Conservation (phyloP, 345 rosid species). For the Linum tenue region DNA sequence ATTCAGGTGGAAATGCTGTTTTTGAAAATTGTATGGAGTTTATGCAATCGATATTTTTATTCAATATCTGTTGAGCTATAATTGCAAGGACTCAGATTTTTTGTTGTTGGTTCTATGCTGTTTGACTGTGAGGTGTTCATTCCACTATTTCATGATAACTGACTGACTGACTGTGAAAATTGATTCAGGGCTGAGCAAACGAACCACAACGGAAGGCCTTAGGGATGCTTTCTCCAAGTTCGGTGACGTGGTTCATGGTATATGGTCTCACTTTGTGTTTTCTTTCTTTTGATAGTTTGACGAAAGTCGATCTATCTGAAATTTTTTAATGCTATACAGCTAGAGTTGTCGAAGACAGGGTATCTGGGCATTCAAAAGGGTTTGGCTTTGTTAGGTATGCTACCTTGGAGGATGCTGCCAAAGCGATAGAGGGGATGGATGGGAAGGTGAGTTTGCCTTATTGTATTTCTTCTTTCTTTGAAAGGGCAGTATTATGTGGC, state of each 20-base stretch:
- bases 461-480: no score
- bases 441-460: conserved; percentile 55
- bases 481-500: no score
- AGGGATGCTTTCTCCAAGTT: conserved; percentile 59
- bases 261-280: conserved; percentile 6
- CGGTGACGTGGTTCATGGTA: conserved; percentile 78
- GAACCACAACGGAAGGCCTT: conserved; percentile 63
- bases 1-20: no score
- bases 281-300: background rate
- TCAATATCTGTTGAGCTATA: no score
- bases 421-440: conserved; percentile 82
- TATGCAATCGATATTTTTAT: no score
- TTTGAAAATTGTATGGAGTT: no score
- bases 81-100: no score
- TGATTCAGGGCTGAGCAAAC: conserved; percentile 69
- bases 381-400: conserved; percentile 84
- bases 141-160: background rate
- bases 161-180: background rate
- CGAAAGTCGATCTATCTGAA: conserved; percentile 5
- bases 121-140: no score
- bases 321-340: conserved; percentile 32
- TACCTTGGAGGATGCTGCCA: conserved; percentile 68
- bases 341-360: conserved; percentile 68
- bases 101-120: no score
- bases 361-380: conserved; percentile 81